Percentiles rank a stretch among this genome's conserved stretches.
phyloP scores from a whole-genome alignment of 176 grass and related monocot genomes.

The Coix lacrymajobi region DNA sequence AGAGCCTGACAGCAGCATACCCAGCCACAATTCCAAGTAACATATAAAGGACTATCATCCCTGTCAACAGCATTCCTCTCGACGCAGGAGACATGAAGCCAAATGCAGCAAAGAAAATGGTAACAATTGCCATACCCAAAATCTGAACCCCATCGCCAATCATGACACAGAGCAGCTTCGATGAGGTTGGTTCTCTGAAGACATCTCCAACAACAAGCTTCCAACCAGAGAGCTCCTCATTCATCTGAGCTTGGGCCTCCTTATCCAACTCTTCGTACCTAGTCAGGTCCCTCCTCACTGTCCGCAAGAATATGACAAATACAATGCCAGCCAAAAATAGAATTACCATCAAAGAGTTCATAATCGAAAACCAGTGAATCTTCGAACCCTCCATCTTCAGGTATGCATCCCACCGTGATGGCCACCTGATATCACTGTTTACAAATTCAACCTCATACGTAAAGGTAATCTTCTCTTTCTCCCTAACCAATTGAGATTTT shows the following conservation, averaged over 20 bases:
- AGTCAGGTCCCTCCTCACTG: constrained; percentile 77
- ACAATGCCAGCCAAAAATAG: constrained; percentile 83
- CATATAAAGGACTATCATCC: constrained; percentile 93
- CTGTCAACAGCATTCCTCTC: constrained; percentile 80
- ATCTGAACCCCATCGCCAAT: constrained; percentile 83
- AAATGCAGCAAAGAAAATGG: constrained; percentile 79
- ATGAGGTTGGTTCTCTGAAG: constrained; percentile 75
- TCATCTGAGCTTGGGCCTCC: constrained; percentile 88
- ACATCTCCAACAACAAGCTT: constrained; percentile 90
- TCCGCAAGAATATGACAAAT: constrained; percentile 86
- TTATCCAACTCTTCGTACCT: constrained; percentile 85
- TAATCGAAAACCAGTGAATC: constrained; percentile 93
- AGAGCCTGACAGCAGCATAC: constrained; percentile 72
- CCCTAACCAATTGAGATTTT: constrained; percentile 66
- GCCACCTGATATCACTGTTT: constrained; percentile 83
- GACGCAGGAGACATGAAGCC: constrained; percentile 91
- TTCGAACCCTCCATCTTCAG: constrained; percentile 82
- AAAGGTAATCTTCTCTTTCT: constrained; percentile 72
- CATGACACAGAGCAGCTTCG: constrained; percentile 76
- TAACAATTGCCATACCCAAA: constrained; percentile 75
- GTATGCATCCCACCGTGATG: constrained; percentile 83
- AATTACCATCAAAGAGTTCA: constrained; percentile 94
- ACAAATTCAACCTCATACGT: constrained; percentile 87
- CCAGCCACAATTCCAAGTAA: constrained; percentile 77
- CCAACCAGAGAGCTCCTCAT: constrained; percentile 85